phyloP scores from a whole-genome alignment of 345 rosid species.

The Hibiscus syriacus region DNA sequence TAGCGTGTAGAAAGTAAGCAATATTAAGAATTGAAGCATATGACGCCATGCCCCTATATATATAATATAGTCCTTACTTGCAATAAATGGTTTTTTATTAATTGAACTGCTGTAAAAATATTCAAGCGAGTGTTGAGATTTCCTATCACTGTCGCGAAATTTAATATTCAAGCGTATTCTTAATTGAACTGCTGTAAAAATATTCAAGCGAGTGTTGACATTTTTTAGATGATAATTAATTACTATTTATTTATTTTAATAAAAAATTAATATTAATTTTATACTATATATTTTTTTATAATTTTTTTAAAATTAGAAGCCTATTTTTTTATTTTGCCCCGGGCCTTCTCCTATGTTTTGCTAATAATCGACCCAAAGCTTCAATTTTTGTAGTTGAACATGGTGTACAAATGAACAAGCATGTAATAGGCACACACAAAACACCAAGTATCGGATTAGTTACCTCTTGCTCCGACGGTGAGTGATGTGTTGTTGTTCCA shows the following conservation, averaged over 20 bases:
- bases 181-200: conserved; percentile 3
- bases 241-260: too few relatives aligned
- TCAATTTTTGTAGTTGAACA: too few relatives aligned
- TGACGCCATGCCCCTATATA: background rate
- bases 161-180: too few relatives aligned
- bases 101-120: conserved; percentile 2
- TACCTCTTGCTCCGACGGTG: conserved; percentile 61
- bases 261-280: too few relatives aligned
- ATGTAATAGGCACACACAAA: background rate
- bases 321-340: too few relatives aligned
- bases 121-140: background rate
- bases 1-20: background rate
- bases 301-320: too few relatives aligned
- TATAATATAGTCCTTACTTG: background rate
- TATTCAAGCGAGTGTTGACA: background rate
- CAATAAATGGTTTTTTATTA: conserved; percentile 9
- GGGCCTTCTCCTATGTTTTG: too few relatives aligned
- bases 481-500: too few relatives aligned
- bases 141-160: background rate
- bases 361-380: too few relatives aligned
- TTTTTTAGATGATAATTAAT: too few relatives aligned
- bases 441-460: background rate
- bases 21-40: background rate
- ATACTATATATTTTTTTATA: too few relatives aligned
- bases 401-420: background rate